These are phyloP conservation scores for Gossypium sturtianum DNA, from an alignment of 345 rosid genomes.

Conservation along the genomic window DNA sequence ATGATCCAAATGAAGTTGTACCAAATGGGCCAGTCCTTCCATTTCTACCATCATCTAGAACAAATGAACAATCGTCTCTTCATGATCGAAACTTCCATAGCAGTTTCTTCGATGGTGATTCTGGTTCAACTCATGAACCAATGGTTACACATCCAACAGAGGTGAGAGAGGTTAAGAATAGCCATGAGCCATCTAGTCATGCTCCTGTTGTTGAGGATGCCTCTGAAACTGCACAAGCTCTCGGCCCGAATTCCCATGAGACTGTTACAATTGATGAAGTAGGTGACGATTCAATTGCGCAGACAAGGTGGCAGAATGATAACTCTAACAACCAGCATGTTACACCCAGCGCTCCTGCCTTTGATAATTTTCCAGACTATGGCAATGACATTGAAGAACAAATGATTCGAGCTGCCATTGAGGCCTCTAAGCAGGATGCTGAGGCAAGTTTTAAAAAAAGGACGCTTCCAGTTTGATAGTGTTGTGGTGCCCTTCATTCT, in stretches of 20 bases:
- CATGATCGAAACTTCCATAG: conserved; percentile 40
- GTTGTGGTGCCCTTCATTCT: background rate
- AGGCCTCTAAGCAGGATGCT: conserved; percentile 81
- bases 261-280: conserved; percentile 56
- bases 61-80: conserved; percentile 32
- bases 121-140: conserved; percentile 36
- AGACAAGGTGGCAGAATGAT: conserved; percentile 21
- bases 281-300: conserved; percentile 39
- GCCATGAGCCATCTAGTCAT: conserved; percentile 39
- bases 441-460: conserved; percentile 31
- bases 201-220: conserved; percentile 71
- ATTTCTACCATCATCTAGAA: conserved; percentile 33
- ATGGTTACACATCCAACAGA: conserved; percentile 76
- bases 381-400: conserved; percentile 90
- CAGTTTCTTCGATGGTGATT: conserved; percentile 34
- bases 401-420: conserved; percentile 97
- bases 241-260: conserved; percentile 43
- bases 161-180: conserved; percentile 72
- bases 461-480: background rate
- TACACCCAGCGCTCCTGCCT: conserved; percentile 39
- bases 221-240: conserved; percentile 48
- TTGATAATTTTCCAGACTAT: conserved; percentile 45
- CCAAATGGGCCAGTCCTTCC: conserved; percentile 30
- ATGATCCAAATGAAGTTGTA: conserved; percentile 54
- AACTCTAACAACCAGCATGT: conserved; percentile 21